Evolutionary conservation across 2,329 filamentous ascomycete genomes (phyloP), one percentile per base, ranked within the genome.

Genomic region (Colletotrichum falcatum): DNA sequence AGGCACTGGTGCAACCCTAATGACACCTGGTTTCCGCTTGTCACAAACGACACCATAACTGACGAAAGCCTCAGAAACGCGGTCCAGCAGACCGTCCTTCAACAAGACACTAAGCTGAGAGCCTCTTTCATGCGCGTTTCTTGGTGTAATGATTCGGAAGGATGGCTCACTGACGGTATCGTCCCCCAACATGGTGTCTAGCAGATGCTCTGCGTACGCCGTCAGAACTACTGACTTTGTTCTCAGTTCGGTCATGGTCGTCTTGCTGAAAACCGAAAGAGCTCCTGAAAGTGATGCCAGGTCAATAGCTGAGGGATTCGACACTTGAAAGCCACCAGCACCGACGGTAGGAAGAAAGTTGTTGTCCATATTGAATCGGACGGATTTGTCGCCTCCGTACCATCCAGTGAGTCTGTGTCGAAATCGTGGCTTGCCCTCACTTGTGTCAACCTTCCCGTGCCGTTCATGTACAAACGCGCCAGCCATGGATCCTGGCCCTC

Each of bases 11-110:
- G 94, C 94, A 1, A 97, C 90, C 1, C 94, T 85, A 61, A 97
- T 91, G 20, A 97, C 94, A 77, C 95, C 91, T 1, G 95, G 94
- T 79, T 93, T 93, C 70, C 94, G 85, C 85, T 96, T 92, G 78
- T 97, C 94, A 46, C 93, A 90, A 1, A 97, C 87, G 2, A 96
- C 90, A 1, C 91, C 92, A 1, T 88, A 86, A 16, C 88, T 85
- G 74, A 93, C 89, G 35, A 97, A 79, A 35, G 85, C 85, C 53
- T 84, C 82, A 70, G 89, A 86, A 2, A 97, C 89, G 8, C 78
- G 78, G n/a, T 95, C 93, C 65, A 97, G 81, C 61, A 96, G 77
- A 0, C 92, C 93, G 0, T 88, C 85, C 23, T 86, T 82, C 23
- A 97, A 83, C 61, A 91, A 79, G 11, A 97, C 81, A 77, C 93